Evolutionary conservation across 345 rosid species (phyloP), one percentile per base, ranked within the genome.

Genomic region (Citrus mangshanensis): DNA sequence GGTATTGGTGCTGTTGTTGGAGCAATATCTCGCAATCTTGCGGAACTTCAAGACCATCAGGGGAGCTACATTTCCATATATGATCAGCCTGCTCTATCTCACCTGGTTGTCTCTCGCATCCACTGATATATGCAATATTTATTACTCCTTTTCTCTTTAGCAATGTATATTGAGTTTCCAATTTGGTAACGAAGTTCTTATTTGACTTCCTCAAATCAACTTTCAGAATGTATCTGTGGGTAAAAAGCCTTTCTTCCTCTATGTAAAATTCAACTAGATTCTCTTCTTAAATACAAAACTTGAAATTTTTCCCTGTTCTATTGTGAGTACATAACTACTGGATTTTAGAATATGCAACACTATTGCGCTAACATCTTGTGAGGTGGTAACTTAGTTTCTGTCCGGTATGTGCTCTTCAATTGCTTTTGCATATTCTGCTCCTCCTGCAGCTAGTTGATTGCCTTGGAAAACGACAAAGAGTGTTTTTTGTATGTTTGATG

Each of bases 1-100:
- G 95, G 97, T 35, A 66, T 93, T 60, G 93, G 95, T 32, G 97
- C 97, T 74, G 97, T 93, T 70, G 89, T 87, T 84, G 95, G 97
- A 78, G 93, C 95, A 28, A 80, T 93, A 78, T 91, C 97, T 34
- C 92, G 93, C 67, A 93, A 93, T 88, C 93, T 93, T 32, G 93
- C 86, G 18, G 95, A 93, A 21, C 91, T 93, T 75, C 93, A 89
- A 79, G 89, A 88, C 74, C 89, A 89, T 79, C 95, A 86, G 67
- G 95, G 95, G 76, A 90, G 84, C 86, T 88, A 87, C 76, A 38
- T 88, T 60, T 93, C 97, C 1, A 89, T 93, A 80, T 93, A 91
- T 84, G 97, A 93, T 78, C 92, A 91, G 70, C 92, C 95, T 56
- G 86, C 88, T 78, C 84, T 88, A 59, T 82, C 90, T 85, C 75